Base-by-base conservation (phyloP, 1,139 yeast genomes). In the Yamadazyma sp. region DNA sequence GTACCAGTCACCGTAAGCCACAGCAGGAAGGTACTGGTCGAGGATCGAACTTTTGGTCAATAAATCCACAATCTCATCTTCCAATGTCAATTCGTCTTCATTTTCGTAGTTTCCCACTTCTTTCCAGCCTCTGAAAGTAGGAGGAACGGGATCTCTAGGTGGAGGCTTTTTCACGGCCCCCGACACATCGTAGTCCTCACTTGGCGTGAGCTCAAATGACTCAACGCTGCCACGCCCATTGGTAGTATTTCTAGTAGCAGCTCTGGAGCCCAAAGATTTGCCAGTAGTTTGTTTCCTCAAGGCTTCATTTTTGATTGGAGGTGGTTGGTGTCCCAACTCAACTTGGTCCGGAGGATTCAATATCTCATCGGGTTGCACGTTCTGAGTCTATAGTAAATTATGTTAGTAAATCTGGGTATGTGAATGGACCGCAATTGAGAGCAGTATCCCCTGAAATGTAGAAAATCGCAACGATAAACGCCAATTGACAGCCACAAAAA, bases 1-100 rank as follows among this genome's bases (percentile, higher is more conserved):
- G 58, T 83, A 92, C 98, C 98, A 92, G 55, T 92, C 97, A 40
- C 98, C 98, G 53, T 85, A 87, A 10, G 79, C 75, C 24, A 64
- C 69, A 24, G 84, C 81, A 2, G 95, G 92, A 39, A 91, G 66
- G 53, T 82, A 77, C 44, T 77, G 73, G 53, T 86, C 92, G 46
- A 88, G 75, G 34, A 83, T 54, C 0, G 96, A 87, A 8, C 87
- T 78, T 31, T 77, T 75, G 28, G 83, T 74, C 42, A 81, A 65
- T 48, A 88, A 67, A 57, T 84, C 91, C 43, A 73, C 67, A 43
- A 83, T 71, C 50, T 85, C 88, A 55, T 87, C 95, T 31, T 82
- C 86, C 10, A 71, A 64, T 2, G 84, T 79, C 48, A 87, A 67
- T 1, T 66, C 67, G 56, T 83, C 89, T 26, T 76, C 76, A 41